A percentile compares a stretch with the other conserved stretches of the same genome.
Evolutionary conservation across 768 basidiomycete species (phyloP).

Genomic region (Phanerodontia chrysosporium): DNA sequence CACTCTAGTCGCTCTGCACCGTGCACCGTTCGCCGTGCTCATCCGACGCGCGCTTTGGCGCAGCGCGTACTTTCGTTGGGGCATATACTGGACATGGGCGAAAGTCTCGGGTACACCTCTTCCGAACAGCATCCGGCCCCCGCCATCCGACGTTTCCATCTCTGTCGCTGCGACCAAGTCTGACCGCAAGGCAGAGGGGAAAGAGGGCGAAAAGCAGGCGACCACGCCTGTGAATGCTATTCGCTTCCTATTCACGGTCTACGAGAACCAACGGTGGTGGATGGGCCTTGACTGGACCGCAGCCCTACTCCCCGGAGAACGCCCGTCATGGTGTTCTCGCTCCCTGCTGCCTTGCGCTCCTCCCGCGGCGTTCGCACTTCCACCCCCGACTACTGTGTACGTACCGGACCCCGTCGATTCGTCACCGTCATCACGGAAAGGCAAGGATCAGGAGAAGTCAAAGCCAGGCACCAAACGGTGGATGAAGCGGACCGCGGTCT

Average conservation of each 20-base stretch:
- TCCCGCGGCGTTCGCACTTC: slow-evolving; percentile 64
- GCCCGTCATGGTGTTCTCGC: slow-evolving; percentile 79
- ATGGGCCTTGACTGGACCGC: slow-evolving; percentile 96
- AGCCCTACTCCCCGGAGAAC: slow-evolving; percentile 83
- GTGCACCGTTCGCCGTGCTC: slow-evolving; percentile 62
- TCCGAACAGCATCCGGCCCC: slow-evolving; percentile 27
- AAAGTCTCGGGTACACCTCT: slow-evolving; percentile 53
- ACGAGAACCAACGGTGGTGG: slow-evolving; percentile 98
- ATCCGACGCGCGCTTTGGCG: slow-evolving; percentile 54
- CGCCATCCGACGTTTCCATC: slow-evolving; percentile 28
- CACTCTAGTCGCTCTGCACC: slow-evolving; percentile 54
- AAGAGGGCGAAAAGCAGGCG: background rate
- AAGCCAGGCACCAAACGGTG: slow-evolving; percentile 28
- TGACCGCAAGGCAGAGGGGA: slow-evolving; percentile 14
- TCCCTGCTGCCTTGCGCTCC: slow-evolving; percentile 60
- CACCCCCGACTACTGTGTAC: slow-evolving; percentile 56
- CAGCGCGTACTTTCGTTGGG: slow-evolving; percentile 67
- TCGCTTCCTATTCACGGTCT: slow-evolving; percentile 84
- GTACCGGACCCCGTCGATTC: slow-evolving; percentile 31
- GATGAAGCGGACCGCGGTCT: slow-evolving; percentile 71
- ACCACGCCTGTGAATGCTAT: slow-evolving; percentile 25
- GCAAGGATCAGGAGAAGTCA: background rate
- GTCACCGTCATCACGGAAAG: slow-evolving; percentile 4
- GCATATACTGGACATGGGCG: slow-evolving; percentile 47
- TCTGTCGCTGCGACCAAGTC: slow-evolving; percentile 9